Evolutionary conservation across 2,329 filamentous ascomycete genomes (phyloP), one percentile per base, ranked within the genome.

Genomic region (Zymoseptoria crescenta): DNA sequence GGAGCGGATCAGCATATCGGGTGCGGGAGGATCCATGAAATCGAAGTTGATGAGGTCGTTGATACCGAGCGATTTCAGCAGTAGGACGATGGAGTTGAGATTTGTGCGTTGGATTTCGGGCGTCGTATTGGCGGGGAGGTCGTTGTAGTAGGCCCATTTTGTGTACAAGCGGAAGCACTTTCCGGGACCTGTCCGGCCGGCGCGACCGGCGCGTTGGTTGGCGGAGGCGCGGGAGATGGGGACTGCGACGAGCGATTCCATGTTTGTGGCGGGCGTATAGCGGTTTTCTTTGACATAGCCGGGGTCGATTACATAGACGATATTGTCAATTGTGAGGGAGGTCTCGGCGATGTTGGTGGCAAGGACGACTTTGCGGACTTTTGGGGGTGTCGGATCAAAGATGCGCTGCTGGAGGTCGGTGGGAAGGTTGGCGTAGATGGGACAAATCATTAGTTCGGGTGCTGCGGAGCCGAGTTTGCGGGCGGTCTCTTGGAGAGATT

Each of bases 321-420:
- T 96, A 16, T 92, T 93, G 71, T 97, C 92, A 59, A 99, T 96
- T 0, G 94, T 99, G 69, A 99, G 77, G 78, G 86, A 91, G 0
- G 94, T 99, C 74, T 99, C 94, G 2, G 94, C 94, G 73, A 99
- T 97, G 71, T 99, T 99, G 2, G 94, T 97, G 0, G 93, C 91
- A 45, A 97, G 77, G 0, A 99, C 91, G 0, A 97, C 91, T 72
- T 97, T 99, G 28, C 94, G 83, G 0, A 89, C 87, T 19, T 87
- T 87, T 0, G 87, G 84, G 0, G 94, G 93, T 0, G 93, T 96
- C 0, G 92, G 91, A 68, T 96, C 91, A 69, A 99, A 99, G 65
- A 97, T 96, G 72, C 93, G 93, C 53, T 88, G 84, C 72, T 99
- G 94, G 1, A 96, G 77, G 59, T 97, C 92, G 0, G 91, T 91